Base-by-base conservation (phyloP, 2,329 filamentous ascomycete species). In the Plenodomus biglobosus region DNA sequence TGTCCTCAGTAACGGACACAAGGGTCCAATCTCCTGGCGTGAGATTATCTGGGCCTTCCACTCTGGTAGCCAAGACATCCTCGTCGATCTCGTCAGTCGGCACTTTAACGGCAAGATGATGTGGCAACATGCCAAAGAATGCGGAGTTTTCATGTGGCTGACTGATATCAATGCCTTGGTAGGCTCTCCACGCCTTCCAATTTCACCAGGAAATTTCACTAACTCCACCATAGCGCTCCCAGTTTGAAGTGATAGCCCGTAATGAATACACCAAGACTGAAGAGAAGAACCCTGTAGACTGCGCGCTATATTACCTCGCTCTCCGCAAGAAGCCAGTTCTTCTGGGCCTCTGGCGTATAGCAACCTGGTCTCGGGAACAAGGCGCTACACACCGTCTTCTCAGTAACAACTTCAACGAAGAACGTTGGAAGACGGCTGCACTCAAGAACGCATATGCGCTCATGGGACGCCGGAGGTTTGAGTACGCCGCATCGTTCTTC, bases 391-490 rank as follows among this genome's bases (percentile, higher is more conserved):
- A 86, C 50, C 85, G 83, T 52, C 79, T 99, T 22, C 77, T 99
- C 18, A 81, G 86, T n/a, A 95, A 96, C 64, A 91, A 97, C 69
- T 99, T 99, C 70, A 80, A 84, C 3, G 88, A 96, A 53, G 80
- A 85, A 0, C 87, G 89, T 59, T 97, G 94, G 89, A 88, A 83
- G 68, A 95, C 88, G 1, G 85, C 90, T 3, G 94, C 94, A 0
- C 76, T 95, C 50, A 99, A 99, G 73, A 99, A 99, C 69, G 94
- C 94, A 0, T 99, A 96, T 73, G 92, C 94, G 2, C 74, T 99
- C 45, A 85, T 99, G 66, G 94, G 92, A 56, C 95, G 91, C 72
- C 83, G 90, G 38, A 81, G 94, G 41, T 96, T 96, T 69, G 90
- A 90, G 73, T 99, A 99, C 65, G 92, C 94, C 2, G 94, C 92